Evolutionary conservation across 306 rosid genomes (phyloP).

Genomic region (Cucurbita moschata): DNA sequence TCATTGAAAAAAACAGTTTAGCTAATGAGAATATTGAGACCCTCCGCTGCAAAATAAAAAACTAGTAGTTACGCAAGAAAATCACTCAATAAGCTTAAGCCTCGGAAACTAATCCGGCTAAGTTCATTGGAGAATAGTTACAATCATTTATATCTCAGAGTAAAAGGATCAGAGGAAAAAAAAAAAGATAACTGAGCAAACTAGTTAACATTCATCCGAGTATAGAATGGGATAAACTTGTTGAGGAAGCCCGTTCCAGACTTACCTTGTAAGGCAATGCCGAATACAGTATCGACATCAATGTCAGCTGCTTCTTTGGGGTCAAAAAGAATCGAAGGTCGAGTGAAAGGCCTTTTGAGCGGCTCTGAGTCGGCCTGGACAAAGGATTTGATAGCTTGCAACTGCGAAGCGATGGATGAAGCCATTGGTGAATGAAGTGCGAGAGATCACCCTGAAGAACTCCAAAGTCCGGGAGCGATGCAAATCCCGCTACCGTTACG

Average conservation of each 20-base stretch:
- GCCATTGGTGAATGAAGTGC: constrained; percentile 28
- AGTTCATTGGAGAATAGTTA: background rate
- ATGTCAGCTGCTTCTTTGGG: constrained; percentile 77
- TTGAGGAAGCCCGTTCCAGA: background rate
- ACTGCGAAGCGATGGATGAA: constrained; percentile 50
- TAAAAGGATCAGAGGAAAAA: background rate
- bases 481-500: background rate
- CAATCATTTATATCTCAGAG: background rate
- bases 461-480: background rate
- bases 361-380: constrained; percentile 35
- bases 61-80: background rate
- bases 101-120: background rate
- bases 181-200: background rate
- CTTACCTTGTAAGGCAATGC: constrained; percentile 45
- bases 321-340: constrained; percentile 66
- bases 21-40: background rate
- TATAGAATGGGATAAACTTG: background rate
- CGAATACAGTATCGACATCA: constrained; percentile 39
- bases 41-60: background rate
- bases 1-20: background rate
- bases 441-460: background rate
- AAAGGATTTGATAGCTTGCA: constrained; percentile 37
- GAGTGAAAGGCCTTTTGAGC: constrained; percentile 55
- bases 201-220: background rate
- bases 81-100: background rate